Conservation (phyloP, 2,329 filamentous ascomycete genomes). For the Colletotrichum gigasporum region DNA sequence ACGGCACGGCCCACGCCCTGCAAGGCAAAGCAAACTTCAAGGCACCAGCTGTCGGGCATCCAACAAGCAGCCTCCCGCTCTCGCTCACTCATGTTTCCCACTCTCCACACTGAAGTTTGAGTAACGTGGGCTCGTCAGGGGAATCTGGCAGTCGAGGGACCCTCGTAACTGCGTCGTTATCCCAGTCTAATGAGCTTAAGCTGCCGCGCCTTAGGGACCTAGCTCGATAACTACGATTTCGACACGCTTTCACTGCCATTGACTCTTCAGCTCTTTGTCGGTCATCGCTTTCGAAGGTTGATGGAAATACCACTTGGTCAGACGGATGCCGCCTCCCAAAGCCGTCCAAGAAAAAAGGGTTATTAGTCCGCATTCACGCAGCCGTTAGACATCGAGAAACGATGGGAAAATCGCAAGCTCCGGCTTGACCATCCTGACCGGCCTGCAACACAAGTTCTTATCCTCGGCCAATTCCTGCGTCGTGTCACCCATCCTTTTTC, state of each 20-base stretch:
- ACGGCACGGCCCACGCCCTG: not conserved
- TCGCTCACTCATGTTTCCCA: not conserved
- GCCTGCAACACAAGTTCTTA: not conserved
- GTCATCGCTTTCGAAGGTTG: not conserved
- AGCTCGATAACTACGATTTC: not conserved
- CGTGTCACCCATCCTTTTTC: conserved; percentile 17
- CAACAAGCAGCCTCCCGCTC: not conserved
- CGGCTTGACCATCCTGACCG: not conserved
- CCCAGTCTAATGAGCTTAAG: not conserved
- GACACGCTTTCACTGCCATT: not conserved
- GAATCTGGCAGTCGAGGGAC: not conserved
- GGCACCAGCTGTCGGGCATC: not conserved
- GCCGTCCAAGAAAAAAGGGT: too few relatives aligned
- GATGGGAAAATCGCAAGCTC: not conserved
- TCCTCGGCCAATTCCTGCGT: conserved; percentile 1
- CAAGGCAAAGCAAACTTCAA: not conserved
- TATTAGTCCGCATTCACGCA: not conserved
- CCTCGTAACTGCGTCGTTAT: not conserved
- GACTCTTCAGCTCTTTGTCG: not conserved
- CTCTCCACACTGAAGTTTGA: not conserved
- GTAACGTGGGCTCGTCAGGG: not conserved
- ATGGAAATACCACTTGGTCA: not conserved
- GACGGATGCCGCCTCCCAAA: too few relatives aligned
- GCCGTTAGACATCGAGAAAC: not conserved
- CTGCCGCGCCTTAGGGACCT: not conserved